Percentiles rank a stretch among this genome's conserved stretches.
These are phyloP conservation scores for Musa acuminata DNA, from an alignment of 176 grass and related monocot genomes.

Conservation along the genomic window DNA sequence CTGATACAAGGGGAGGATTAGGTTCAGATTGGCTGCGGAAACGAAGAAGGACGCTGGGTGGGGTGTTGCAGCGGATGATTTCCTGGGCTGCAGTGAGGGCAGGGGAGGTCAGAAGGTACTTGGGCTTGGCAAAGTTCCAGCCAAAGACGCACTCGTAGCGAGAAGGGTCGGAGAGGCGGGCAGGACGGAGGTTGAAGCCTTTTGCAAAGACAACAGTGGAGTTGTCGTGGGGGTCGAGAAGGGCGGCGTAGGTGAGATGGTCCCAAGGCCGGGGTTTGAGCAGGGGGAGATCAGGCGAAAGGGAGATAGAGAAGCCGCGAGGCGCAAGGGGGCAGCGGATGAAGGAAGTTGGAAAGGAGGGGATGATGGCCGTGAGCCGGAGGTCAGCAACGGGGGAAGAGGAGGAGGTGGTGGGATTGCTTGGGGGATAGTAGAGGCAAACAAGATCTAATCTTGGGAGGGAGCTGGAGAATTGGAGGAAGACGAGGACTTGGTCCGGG, in stretches of 20 bases:
- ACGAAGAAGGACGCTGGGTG: constrained; percentile 43
- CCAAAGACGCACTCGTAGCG: constrained; percentile 81
- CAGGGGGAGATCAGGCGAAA: constrained; percentile 16
- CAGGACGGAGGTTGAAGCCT: constrained; percentile 83
- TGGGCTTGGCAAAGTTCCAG: constrained; percentile 51
- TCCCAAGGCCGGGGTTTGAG: constrained; percentile 45
- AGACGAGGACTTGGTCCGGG: constrained; percentile 58
- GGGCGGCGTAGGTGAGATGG: constrained; percentile 57
- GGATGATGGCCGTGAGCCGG: constrained; percentile 41
- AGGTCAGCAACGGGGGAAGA: constrained; percentile 27
- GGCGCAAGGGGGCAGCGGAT: constrained; percentile 34
- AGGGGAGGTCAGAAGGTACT: constrained; percentile 55
- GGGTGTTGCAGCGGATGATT: constrained; percentile 79
- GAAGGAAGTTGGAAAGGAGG: constrained; percentile 36
- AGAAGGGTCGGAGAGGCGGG: constrained; percentile 46
- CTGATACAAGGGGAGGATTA: constrained; percentile 53
- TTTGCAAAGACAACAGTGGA: constrained; percentile 84
- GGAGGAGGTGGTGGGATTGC: constrained; percentile 8
- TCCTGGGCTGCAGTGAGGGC: constrained; percentile 75
- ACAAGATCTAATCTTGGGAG: constrained; percentile 34
- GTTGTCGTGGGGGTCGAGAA: constrained; percentile 61
- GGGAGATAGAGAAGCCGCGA: constrained; percentile 34
- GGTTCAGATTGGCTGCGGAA: not conserved
- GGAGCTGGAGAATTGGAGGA: constrained; percentile 33
- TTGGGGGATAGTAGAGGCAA: constrained; percentile 52